Evolutionary conservation across 495 filamentous ascomycete genomes (phyloP).

Genomic region (Penicillium crystallinum): DNA sequence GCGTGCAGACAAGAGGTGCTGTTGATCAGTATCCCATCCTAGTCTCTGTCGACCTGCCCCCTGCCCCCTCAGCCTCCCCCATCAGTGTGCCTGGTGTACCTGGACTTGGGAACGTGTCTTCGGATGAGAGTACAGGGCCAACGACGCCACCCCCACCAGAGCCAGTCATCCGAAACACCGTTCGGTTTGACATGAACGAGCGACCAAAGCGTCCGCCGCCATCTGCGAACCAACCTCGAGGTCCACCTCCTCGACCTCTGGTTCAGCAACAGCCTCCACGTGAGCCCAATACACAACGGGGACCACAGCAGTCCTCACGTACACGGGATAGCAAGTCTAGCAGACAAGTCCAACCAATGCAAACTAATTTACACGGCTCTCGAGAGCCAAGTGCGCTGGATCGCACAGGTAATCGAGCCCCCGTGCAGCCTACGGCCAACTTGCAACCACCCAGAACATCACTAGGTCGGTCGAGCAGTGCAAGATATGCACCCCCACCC

Average conservation of each 20-base stretch:
- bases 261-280: neutral
- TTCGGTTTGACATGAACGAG: neutral
- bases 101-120: slow-evolving; percentile 25
- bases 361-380: slow-evolving; percentile 1
- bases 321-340: neutral
- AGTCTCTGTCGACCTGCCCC: slow-evolving; percentile 21
- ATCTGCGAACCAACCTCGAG: slow-evolving; percentile 12
- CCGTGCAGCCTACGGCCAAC: neutral
- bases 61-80: slow-evolving; percentile 13
- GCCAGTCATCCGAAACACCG: slow-evolving; percentile 13
- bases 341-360: neutral
- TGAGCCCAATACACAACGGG: neutral
- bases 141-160: slow-evolving; percentile 30
- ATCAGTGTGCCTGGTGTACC: slow-evolving; percentile 9
- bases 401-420: slow-evolving; percentile 5
- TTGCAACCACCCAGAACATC: neutral
- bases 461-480: slow-evolving; percentile 20
- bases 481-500: slow-evolving; percentile 4
- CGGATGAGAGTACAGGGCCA: slow-evolving; percentile 34
- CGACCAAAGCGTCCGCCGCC: neutral
- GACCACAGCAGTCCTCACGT: neutral
- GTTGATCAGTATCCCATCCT: slow-evolving; percentile 46
- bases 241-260: slow-evolving; percentile 1
- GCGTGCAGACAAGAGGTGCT: slow-evolving; percentile 35
- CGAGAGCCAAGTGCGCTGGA: neutral